Evolutionary conservation across 2,329 filamentous ascomycete species (phyloP).

Genomic region (Tolypocladium endophyticum): DNA sequence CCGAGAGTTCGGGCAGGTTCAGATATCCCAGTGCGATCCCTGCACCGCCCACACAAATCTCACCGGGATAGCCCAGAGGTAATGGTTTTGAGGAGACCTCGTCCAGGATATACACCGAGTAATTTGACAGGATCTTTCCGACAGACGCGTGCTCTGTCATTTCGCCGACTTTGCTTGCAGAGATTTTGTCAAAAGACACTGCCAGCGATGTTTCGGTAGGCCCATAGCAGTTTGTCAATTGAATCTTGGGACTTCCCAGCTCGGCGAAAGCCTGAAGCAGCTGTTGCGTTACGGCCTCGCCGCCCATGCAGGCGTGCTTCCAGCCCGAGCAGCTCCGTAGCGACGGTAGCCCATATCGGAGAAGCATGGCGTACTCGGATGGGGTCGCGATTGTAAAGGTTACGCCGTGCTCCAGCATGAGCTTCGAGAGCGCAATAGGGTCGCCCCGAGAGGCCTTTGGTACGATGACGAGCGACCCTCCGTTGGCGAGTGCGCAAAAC

Average conservation of each 20-base stretch:
- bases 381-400: slow-evolving; percentile 23
- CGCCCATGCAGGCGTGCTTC: slow-evolving; percentile 6
- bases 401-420: slow-evolving; percentile 18
- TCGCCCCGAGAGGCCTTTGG: slow-evolving; percentile 7
- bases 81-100: slow-evolving; percentile 6
- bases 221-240: slow-evolving; percentile 16
- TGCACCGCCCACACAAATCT: slow-evolving; percentile 20
- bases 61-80: slow-evolving; percentile 9
- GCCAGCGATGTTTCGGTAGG: slow-evolving; percentile 15
- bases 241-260: background rate
- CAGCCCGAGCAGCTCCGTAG: background rate
- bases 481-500: slow-evolving; percentile 22
- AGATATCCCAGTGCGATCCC: slow-evolving; percentile 32
- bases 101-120: slow-evolving; percentile 31
- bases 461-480: slow-evolving; percentile 24
- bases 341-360: slow-evolving; percentile 3
- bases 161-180: background rate
- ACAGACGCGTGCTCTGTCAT: slow-evolving; percentile 1
- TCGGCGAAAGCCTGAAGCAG: slow-evolving; percentile 3
- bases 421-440: background rate
- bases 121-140: slow-evolving; percentile 16
- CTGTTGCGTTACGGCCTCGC: slow-evolving; percentile 7
- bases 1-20: slow-evolving; percentile 4
- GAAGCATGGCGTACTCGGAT: slow-evolving; percentile 21
- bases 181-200: slow-evolving; percentile 1